Evolutionary conservation across 2,329 filamentous ascomycete genomes (phyloP).

Genomic region (Harringtonia lauricola): DNA sequence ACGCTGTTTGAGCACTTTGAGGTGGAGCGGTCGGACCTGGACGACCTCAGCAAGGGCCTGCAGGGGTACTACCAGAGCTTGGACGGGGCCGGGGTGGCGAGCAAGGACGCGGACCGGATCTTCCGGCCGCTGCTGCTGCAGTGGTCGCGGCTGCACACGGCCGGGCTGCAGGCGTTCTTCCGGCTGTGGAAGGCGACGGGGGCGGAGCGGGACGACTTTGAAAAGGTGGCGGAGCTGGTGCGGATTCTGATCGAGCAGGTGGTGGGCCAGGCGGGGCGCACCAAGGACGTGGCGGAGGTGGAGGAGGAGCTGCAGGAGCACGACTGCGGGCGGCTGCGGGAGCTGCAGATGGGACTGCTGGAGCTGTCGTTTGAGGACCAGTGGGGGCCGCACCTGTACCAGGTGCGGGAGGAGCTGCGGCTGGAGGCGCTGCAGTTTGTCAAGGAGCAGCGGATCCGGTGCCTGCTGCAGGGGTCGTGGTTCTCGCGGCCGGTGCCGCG

Average conservation of each 20-base stretch:
- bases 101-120: conserved; percentile 67
- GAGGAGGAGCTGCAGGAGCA: conserved; percentile 83
- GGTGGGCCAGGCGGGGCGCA: conserved; percentile 69
- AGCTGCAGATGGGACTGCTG: conserved; percentile 86
- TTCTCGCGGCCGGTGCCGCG: conserved; percentile 47
- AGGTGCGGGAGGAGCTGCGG: conserved; percentile 84
- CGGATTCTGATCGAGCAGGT: conserved; percentile 85
- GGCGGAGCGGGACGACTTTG: conserved; percentile 76
- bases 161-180: conserved; percentile 77
- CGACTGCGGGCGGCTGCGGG: conserved; percentile 65
- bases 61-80: conserved; percentile 60
- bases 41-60: conserved; percentile 49
- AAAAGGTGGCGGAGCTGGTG: conserved; percentile 84
- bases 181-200: conserved; percentile 86
- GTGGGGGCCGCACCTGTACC: conserved; percentile 81
- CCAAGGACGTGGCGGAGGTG: conserved; percentile 73
- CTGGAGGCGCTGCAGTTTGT: conserved; percentile 91
- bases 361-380: conserved; percentile 88
- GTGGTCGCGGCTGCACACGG: conserved; percentile 84
- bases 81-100: conserved; percentile 38
- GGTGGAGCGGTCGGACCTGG: conserved; percentile 71
- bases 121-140: conserved; percentile 84
- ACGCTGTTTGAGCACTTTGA: conserved; percentile 95
- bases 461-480: conserved; percentile 81
- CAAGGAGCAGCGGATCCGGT: conserved; percentile 90